These are phyloP conservation scores for Hyphodiscus sp. DNA, from an alignment of 2,329 filamentous ascomycete genomes.

Conservation along the genomic window DNA sequence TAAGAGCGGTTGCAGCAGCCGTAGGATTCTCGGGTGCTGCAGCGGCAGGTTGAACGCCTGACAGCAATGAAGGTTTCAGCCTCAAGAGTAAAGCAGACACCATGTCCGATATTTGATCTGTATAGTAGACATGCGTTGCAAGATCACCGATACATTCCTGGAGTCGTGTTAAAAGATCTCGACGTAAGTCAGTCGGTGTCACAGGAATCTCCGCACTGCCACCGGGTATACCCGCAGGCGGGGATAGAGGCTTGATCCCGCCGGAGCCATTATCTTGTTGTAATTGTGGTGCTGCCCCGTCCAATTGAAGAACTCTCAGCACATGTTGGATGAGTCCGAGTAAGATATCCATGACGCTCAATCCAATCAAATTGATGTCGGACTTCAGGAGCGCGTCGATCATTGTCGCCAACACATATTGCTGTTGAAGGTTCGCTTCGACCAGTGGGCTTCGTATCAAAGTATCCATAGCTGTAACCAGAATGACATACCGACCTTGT, in stretches of 20 bases:
- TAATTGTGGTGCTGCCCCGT: constrained; percentile 31
- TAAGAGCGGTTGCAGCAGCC: constrained; percentile 42
- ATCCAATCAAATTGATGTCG: constrained; percentile 85
- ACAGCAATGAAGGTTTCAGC: constrained; percentile 57
- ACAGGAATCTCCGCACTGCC: constrained; percentile 33
- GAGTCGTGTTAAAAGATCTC: constrained; percentile 62
- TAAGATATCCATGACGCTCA: constrained; percentile 93
- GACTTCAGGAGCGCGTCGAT: constrained; percentile 79
- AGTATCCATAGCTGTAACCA: constrained; percentile 74
- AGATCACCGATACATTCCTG: constrained; percentile 84
- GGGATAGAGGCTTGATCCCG: constrained; percentile 6
- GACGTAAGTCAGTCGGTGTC: constrained; percentile 46
- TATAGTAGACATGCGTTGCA: constrained; percentile 93
- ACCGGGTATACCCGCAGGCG: constrained; percentile 19
- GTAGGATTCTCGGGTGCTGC: constrained; percentile 37
- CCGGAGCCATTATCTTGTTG: constrained; percentile 24
- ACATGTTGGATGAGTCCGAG: constrained; percentile 80
- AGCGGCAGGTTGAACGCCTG: constrained; percentile 36
- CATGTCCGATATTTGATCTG: constrained; percentile 94
- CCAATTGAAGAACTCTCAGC: constrained; percentile 66
- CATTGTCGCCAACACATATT: constrained; percentile 70
- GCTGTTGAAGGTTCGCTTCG: constrained; percentile 65
- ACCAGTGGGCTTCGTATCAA: constrained; percentile 61
- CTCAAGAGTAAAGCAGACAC: constrained; percentile 71
- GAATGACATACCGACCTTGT: constrained; percentile 86